phyloP scores from a whole-genome alignment of 202 grass and related monocot genomes.

The Panicum hallii region DNA sequence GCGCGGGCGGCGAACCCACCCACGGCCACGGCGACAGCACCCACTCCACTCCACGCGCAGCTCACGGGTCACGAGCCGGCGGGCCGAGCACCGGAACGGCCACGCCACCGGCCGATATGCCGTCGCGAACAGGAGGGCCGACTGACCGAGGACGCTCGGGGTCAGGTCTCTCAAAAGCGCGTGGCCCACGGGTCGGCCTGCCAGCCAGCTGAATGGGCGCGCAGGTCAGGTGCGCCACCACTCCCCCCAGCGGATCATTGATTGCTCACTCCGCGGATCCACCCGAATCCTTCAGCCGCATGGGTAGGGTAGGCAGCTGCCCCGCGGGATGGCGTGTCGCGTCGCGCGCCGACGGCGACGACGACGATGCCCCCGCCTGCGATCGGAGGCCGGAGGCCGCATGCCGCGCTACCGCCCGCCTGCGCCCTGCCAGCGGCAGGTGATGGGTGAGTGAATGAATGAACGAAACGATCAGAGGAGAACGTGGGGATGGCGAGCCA shows the following conservation, averaged over 20 bases:
- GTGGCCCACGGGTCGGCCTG: background rate
- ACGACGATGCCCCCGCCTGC: background rate
- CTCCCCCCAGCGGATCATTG: background rate
- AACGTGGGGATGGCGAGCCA: background rate
- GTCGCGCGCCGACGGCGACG: background rate
- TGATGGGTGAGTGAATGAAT: slow-evolving; percentile 10
- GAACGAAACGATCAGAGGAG: background rate
- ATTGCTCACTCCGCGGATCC: background rate
- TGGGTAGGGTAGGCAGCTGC: background rate
- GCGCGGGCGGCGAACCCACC: background rate
- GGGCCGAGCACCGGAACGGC: background rate
- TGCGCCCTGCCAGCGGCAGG: background rate
- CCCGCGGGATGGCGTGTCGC: background rate
- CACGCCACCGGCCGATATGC: too few relatives aligned
- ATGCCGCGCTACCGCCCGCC: background rate
- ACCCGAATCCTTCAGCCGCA: too few relatives aligned
- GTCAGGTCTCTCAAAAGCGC: background rate
- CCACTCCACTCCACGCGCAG: background rate
- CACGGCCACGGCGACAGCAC: too few relatives aligned
- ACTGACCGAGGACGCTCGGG: too few relatives aligned
- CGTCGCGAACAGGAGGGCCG: background rate
- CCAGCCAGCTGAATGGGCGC: background rate
- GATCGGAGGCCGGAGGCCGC: too few relatives aligned
- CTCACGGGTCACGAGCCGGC: background rate
- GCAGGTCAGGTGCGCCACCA: background rate